Base-by-base conservation (phyloP, 371 early-diverging fungal species). In the Parasitella parasitica region DNA sequence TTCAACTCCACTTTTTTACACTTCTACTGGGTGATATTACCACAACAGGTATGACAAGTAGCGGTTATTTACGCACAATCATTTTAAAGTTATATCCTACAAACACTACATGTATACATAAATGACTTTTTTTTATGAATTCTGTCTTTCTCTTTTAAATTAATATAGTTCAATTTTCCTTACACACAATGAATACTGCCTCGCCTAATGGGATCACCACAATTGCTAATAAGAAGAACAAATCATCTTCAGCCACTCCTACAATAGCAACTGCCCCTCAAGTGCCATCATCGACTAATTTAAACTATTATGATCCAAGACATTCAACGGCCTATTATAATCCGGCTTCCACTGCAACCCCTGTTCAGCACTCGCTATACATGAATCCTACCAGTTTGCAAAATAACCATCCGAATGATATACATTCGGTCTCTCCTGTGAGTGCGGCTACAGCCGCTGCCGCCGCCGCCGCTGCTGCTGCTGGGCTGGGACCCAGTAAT, bases 371-470 rank as follows among this genome's bases (percentile, higher is more conserved):
- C 54, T 34, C 27, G 26, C 43, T 43, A 11, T 43, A 43, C 22
- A 43, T 43, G 43, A 43, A 43, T 43, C 43, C 43, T 22, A 9
- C 43, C 20, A 43, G 11, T 43, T 22, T 43, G 9, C 43, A 43
- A 43, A 43, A 6, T 20, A 43, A 43, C 12, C 43, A 43, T 43
- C 43, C 43, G 20, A 43, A 43, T 26, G 52, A 54, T 55, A 46
- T 60, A 18, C 43, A 59, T 43, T 59, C 64, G 46, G 34, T 43
- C 43, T 43, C 43, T 43, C 22, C 43, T 22, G 43, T 43, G 22
- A 43, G 22, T 43, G 67, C 70, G 15, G 66, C 64, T 22, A 68
- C 71, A 5, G 66, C 65, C 15, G 70, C 62, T n/a, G 69, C 72
- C 8, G 72, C 63, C 8, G 72, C 71, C 6, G 71, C 66, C 3